phyloP scores from a whole-genome alignment of 306 rosid genomes.

The Coriaria nepalensis region DNA sequence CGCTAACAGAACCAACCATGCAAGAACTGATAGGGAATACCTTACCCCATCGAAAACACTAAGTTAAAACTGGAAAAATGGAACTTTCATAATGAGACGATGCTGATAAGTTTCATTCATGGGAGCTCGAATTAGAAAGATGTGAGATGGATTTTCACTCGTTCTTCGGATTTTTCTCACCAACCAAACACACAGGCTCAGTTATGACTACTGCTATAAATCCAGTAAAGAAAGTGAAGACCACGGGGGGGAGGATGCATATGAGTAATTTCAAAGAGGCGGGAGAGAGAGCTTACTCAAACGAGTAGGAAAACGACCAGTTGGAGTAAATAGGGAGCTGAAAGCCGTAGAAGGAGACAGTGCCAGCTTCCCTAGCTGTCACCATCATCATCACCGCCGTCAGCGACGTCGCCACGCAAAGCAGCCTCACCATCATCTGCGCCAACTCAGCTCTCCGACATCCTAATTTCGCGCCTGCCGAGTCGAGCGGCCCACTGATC shows the following conservation, averaged over 20 bases:
- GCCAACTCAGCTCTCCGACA: slow-evolving; percentile 31
- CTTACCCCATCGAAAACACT: too few species aligned
- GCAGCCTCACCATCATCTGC: slow-evolving; percentile 32
- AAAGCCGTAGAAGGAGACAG: slow-evolving; percentile 48
- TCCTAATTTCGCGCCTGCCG: neutral
- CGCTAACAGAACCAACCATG: too few species aligned
- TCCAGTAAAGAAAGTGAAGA: too few species aligned
- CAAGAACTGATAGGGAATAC: too few species aligned
- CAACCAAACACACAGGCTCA: slow-evolving; percentile 4
- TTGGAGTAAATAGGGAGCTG: slow-evolving; percentile 51
- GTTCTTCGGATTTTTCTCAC: neutral
- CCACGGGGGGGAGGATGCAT: slow-evolving; percentile 1
- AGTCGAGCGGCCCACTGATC: slow-evolving; percentile 24
- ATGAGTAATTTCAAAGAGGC: neutral
- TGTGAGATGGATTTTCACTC: neutral
- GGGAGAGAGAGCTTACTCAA: slow-evolving; percentile 34
- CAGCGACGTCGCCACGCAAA: slow-evolving; percentile 38
- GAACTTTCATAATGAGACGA: too few species aligned
- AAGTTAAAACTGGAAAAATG: too few species aligned
- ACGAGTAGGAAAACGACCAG: slow-evolving; percentile 70
- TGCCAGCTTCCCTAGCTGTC: slow-evolving; percentile 48
- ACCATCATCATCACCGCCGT: slow-evolving; percentile 54
- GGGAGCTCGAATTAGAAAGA: too few species aligned
- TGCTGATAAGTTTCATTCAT: too few species aligned
- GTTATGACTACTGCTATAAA: neutral